Conservation (phyloP, 192 early-diverging fungal genomes). For the Gorgonomyces haynaldii region DNA sequence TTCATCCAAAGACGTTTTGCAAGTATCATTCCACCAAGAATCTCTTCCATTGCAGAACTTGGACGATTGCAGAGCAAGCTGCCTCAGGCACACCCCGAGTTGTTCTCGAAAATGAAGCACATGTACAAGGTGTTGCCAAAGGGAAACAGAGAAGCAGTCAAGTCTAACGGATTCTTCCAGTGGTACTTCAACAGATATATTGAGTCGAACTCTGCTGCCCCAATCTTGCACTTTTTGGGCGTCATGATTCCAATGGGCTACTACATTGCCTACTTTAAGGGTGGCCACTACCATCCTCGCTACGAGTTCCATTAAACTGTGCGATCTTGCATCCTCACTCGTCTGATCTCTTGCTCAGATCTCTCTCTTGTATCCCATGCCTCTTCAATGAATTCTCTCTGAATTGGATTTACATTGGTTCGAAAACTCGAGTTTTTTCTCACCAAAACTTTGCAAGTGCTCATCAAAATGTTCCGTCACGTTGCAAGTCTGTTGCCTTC, state of each 20-base stretch:
- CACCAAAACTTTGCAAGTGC: background rate
- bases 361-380: background rate
- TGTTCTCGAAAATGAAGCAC: conserved; percentile 36
- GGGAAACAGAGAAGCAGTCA: conserved; percentile 18
- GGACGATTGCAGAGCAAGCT: conserved; percentile 29
- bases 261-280: conserved; percentile 37
- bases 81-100: conserved; percentile 41
- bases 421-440: too few species aligned
- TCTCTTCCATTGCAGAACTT: conserved; percentile 39
- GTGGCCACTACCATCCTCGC: conserved; percentile 36
- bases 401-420: background rate
- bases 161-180: conserved; percentile 21
- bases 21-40: background rate
- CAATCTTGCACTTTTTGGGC: conserved; percentile 38
- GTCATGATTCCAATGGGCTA: conserved; percentile 35
- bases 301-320: conserved; percentile 39
- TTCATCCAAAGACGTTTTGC: too few species aligned
- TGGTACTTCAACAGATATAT: conserved; percentile 35
- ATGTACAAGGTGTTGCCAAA: conserved; percentile 40
- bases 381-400: background rate
- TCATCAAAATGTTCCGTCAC: background rate
- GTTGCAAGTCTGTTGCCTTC: background rate
- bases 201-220: conserved; percentile 31
- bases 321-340: too few species aligned
- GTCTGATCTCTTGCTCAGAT: background rate